Evolutionary conservation across 2,329 filamentous ascomycete genomes (phyloP), one percentile per base, ranked within the genome.

Genomic region (Scytalidium sp.): DNA sequence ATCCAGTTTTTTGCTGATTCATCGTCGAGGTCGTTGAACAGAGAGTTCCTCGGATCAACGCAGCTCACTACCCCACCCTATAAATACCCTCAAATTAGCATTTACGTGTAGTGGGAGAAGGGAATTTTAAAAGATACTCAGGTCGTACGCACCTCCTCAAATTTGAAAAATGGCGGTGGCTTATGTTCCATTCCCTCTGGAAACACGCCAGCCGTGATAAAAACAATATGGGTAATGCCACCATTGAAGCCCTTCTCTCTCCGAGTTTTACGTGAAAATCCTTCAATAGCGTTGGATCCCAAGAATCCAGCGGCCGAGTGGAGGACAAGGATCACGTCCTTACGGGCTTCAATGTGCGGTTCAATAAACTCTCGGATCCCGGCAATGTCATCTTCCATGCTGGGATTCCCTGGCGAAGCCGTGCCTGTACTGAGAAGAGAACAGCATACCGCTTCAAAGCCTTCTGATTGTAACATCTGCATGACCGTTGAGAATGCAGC

Each of bases 261-360:
- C 19, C 54, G 43, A 9, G 23, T 47, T 19, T 44, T 42, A 9
- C 19, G 15, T 5, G 25, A 47, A 9, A 64, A 36, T 1, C 56
- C 57, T 43, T 60, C 43, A 10, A 63, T 54, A 3, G 61, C 62
- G 11, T 32, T 49, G 7, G 50, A 46, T 19, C 56, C 59, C 3
- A 63, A 29, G 39, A 60, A 57, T 1, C 56, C 61, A n/a, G 54
- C 58, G 3, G 49, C 56, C 3, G 56, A 58, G 45, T 63, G 60
- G 3, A 55, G 36, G 6, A 62, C 51, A 15, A 58, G 41, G 3
- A 64, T 8, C n/a, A 62, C 39, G 19, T 58, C 52, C 19, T 56
- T 45, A 17, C 51, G 41, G 2, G 43, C 54, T 13, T 55, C 47
- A 1, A 62, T 53, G 2, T 57, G 44, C 20, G 23, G n/a, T n/a